Evolutionary conservation across 2,329 filamentous ascomycete species (phyloP).

Genomic region (Diaporthe humulicola): DNA sequence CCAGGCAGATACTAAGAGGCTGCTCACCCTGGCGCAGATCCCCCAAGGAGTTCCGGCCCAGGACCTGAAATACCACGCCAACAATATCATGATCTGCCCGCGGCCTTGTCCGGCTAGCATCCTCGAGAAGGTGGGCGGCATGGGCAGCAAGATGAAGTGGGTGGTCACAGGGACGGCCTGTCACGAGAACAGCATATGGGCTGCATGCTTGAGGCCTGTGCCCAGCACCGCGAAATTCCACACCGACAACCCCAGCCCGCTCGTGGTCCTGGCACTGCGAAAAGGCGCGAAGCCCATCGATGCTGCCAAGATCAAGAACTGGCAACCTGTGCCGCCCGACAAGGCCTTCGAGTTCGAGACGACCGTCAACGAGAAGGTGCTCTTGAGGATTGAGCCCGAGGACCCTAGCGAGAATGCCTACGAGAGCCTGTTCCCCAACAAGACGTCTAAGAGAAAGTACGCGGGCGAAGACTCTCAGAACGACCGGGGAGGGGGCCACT

Average conservation of each 20-base stretch:
- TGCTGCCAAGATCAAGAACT: slow-evolving; percentile 84
- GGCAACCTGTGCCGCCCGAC: slow-evolving; percentile 81
- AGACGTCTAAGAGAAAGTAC: slow-evolving; percentile 72
- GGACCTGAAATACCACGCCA: slow-evolving; percentile 86
- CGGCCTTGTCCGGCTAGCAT: slow-evolving; percentile 79
- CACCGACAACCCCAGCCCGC: slow-evolving; percentile 82
- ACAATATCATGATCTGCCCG: slow-evolving; percentile 91
- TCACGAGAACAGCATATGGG: slow-evolving; percentile 88
- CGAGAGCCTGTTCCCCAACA: slow-evolving; percentile 73
- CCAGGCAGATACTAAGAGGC: slow-evolving; percentile 76
- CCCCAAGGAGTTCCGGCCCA: slow-evolving; percentile 72
- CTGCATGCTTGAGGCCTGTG: slow-evolving; percentile 81
- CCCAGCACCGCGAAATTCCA: slow-evolving; percentile 76
- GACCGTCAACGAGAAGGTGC: slow-evolving; percentile 86
- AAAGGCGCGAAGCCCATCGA: slow-evolving; percentile 83
- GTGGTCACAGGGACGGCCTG: slow-evolving; percentile 82
- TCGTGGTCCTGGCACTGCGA: slow-evolving; percentile 85
- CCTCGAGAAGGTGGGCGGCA: slow-evolving; percentile 86
- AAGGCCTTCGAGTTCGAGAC: slow-evolving; percentile 84
- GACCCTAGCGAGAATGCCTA: slow-evolving; percentile 72
- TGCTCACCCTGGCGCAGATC: slow-evolving; percentile 78
- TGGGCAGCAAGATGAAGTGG: slow-evolving; percentile 88
- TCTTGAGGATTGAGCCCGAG: slow-evolving; percentile 84
- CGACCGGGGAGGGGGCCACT: slow-evolving; percentile 43
- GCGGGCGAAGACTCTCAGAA: slow-evolving; percentile 63